A percentile compares a stretch with the other conserved stretches of the same genome.
Evolutionary conservation across 2,329 filamentous ascomycete species (phyloP).

Genomic region (Periglandula ipomoeae): DNA sequence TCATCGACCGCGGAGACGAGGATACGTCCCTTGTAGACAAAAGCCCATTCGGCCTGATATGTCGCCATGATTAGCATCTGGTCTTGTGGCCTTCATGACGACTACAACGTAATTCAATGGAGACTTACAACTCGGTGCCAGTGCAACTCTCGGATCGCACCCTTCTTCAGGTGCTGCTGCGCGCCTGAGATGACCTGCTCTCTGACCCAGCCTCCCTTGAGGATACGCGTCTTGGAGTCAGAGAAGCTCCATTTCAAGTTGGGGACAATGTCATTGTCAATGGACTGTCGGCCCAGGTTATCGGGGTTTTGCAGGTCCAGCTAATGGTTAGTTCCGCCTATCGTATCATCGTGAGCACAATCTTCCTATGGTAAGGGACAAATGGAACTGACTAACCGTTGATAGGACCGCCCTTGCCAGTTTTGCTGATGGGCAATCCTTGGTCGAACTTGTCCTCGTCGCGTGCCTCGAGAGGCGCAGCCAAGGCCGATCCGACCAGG

Average conservation of each 20-base stretch:
- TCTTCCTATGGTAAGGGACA: slow-evolving; percentile 48
- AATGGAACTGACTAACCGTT: slow-evolving; percentile 33
- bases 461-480: slow-evolving; percentile 14
- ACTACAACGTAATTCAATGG: too few species aligned
- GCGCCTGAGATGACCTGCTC: slow-evolving; percentile 60
- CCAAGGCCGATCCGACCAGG: slow-evolving; percentile 9
- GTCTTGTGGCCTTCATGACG: too few species aligned
- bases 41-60: slow-evolving; percentile 61
- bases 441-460: slow-evolving; percentile 30
- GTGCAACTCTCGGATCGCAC: slow-evolving; percentile 55
- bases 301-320: slow-evolving; percentile 56
- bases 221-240: slow-evolving; percentile 53
- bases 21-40: slow-evolving; percentile 49
- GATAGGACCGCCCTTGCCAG: slow-evolving; percentile 49
- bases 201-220: slow-evolving; percentile 56
- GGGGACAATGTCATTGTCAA: slow-evolving; percentile 53
- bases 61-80: too few species aligned
- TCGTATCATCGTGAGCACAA: background rate
- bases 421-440: slow-evolving; percentile 47
- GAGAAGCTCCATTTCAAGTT: slow-evolving; percentile 65
- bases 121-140: slow-evolving; percentile 59
- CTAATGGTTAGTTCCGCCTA: slow-evolving; percentile 54
- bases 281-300: slow-evolving; percentile 51
- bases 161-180: slow-evolving; percentile 59
- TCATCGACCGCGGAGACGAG: slow-evolving; percentile 54